Evolutionary conservation across 2,329 filamentous ascomycete genomes (phyloP).

Genomic region (Calonectria pseudoreteaudii): DNA sequence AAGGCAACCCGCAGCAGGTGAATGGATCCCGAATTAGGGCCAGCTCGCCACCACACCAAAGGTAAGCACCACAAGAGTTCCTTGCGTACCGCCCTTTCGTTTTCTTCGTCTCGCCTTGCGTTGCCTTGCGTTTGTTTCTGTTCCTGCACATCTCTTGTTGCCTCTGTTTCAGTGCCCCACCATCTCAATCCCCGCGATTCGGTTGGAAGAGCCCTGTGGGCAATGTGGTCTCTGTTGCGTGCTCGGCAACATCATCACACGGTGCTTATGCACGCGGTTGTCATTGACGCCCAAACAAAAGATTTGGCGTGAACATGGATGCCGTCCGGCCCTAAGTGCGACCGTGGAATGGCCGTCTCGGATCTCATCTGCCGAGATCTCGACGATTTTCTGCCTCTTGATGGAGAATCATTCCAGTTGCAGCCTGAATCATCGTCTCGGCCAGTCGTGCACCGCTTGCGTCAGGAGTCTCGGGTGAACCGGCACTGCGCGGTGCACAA

Average conservation of each 20-base stretch:
- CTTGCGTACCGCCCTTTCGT: not conserved
- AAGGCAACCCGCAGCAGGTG: slow-evolving; percentile 60
- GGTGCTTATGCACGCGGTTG: not conserved
- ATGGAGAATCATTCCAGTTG: not conserved
- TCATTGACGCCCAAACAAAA: not conserved
- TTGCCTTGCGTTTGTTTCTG: slow-evolving; percentile 8
- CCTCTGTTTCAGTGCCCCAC: slow-evolving; percentile 9
- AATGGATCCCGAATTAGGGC: slow-evolving; percentile 55
- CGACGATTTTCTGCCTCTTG: not conserved
- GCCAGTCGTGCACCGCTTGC: slow-evolving; percentile 8
- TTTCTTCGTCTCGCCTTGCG: not conserved
- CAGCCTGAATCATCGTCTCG: slow-evolving; percentile 18
- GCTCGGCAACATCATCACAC: not conserved
- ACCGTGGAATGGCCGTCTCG: slow-evolving; percentile 2
- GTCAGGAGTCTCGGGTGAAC: slow-evolving; percentile 27
- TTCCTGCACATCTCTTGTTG: slow-evolving; percentile 12
- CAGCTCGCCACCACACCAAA: slow-evolving; percentile 61
- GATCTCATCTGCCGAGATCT: slow-evolving; percentile 13
- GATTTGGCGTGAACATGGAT: not conserved
- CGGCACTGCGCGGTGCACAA: slow-evolving; percentile 11
- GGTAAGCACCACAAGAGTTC: slow-evolving; percentile 51
- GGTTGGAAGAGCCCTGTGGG: not conserved
- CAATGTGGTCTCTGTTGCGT: not conserved
- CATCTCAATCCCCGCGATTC: not conserved
- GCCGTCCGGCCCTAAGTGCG: not conserved